Evolutionary conservation across 2,329 filamentous ascomycete genomes (phyloP).

Genomic region (Helotiales sp.): DNA sequence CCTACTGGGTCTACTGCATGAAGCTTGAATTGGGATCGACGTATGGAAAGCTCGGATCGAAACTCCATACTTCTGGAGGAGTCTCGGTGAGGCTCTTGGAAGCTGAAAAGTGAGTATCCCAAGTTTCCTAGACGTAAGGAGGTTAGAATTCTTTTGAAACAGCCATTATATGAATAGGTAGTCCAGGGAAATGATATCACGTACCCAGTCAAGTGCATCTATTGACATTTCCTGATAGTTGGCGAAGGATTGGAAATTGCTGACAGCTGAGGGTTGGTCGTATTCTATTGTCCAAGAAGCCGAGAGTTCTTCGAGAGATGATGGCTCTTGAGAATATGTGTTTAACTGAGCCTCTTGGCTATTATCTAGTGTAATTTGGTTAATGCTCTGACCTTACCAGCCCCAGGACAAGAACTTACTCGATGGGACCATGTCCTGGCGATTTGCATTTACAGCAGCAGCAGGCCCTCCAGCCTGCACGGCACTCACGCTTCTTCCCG

Average conservation of each 20-base stretch:
- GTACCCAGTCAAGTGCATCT: conserved; percentile 29
- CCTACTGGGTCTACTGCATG: conserved; percentile 9
- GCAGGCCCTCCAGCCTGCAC: not conserved
- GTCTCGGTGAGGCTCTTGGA: conserved; percentile 17
- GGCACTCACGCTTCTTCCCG: not conserved
- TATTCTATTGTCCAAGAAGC: conserved; percentile 1
- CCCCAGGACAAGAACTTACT: not conserved
- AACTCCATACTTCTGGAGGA: conserved; percentile 24
- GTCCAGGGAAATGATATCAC: not conserved
- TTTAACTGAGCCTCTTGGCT: not conserved
- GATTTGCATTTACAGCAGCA: too few relatives aligned
- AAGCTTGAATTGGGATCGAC: not conserved
- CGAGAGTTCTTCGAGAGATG: not conserved
- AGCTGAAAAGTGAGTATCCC: conserved; percentile 27
- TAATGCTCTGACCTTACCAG: not conserved
- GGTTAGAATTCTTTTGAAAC: not conserved
- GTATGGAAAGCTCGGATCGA: conserved; percentile 15
- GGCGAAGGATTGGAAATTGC: not conserved
- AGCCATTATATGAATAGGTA: not conserved
- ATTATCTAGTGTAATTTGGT: not conserved
- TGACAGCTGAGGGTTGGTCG: not conserved
- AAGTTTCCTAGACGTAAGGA: conserved; percentile 25
- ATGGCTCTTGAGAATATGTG: not conserved
- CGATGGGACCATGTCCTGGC: not conserved
- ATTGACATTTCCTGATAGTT: not conserved